Evolutionary conservation across 2,329 filamentous ascomycete species (phyloP), one percentile per base, ranked within the genome.

Genomic region (Fusarium keratoplasticum): DNA sequence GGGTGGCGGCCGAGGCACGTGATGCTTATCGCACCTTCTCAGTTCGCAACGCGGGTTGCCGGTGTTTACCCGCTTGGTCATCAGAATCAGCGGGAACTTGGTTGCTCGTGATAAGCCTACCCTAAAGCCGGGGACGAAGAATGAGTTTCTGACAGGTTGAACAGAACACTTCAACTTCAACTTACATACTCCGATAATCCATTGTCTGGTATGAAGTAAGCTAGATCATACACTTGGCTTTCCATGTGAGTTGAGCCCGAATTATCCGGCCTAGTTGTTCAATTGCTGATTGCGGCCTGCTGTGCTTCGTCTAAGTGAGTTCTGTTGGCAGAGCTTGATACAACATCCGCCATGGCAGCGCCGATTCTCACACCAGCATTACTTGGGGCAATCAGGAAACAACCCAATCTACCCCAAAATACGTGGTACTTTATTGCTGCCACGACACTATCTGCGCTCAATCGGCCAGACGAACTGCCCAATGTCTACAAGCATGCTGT

Each of bases 351-450:
- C 22, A 47, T 67, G 25, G 16, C 64, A 35, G 60, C 59, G 10
- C 72, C 77, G n/a, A 67, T 78, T 25, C 52, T 78, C 8, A 78
- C 77, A 10, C 76, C 76, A 16, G 52, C 75, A 18, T 47, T 78
- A 8, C 66, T 78, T 10, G 27, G 70, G 9, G 29, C 70, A 14
- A 78, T 78, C 11, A 65, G 75, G 14, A 76, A 69, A 35, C 75
- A 76, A 7, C 72, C 76, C 20, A 71, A 76, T 40, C 60, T 78
- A 18, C 77, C 77, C 11, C 69, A 47, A n/a, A 73, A 78, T 50
- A 74, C 77, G 1, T 78, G 77, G 77, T 78, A 78, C 38, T 70
- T 78, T 14, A 77, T 78, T 50, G 64, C 77, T 8, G 77, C 77
- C 7, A 76, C 77, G 16, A 76, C 77, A 9, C 22, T 78, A 20